Percentiles rank a stretch among this genome's conserved stretches.
Conservation (phyloP, 2,329 filamentous ascomycete genomes). For the Pseudogymnoascus sp. region DNA sequence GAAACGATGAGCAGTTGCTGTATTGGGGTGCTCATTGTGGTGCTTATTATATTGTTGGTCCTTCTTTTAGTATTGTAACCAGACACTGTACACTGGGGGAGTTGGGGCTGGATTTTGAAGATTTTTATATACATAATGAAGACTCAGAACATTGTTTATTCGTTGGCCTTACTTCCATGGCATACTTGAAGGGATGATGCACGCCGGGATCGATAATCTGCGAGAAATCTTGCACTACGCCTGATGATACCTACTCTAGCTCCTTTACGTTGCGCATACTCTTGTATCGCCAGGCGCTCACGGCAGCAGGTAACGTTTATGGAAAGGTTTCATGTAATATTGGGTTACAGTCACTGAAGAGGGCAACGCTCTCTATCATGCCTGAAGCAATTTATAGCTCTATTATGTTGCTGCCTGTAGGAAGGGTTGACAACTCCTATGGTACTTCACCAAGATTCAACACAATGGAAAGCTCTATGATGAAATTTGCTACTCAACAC, state of each 20-base stretch:
- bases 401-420: background rate
- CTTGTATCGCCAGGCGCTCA: background rate
- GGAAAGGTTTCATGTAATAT: background rate
- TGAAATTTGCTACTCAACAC: conserved; percentile 8
- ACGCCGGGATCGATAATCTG: background rate
- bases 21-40: conserved; percentile 79
- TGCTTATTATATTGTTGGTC: conserved; percentile 78
- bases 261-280: background rate
- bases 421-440: background rate
- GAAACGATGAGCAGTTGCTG: conserved; percentile 83
- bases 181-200: background rate
- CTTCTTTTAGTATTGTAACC: conserved; percentile 56
- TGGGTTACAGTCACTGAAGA: background rate
- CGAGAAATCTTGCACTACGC: background rate
- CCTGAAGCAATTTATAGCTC: background rate
- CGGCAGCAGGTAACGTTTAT: background rate
- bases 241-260: background rate
- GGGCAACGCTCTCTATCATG: background rate
- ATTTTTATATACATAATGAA: background rate
- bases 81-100: background rate
- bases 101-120: background rate
- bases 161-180: background rate
- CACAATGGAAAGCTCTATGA: conserved; percentile 4
- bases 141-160: background rate
- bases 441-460: background rate